phyloP scores from a whole-genome alignment of 805 yeast genomes.

The Jamesozyma hellenica region DNA sequence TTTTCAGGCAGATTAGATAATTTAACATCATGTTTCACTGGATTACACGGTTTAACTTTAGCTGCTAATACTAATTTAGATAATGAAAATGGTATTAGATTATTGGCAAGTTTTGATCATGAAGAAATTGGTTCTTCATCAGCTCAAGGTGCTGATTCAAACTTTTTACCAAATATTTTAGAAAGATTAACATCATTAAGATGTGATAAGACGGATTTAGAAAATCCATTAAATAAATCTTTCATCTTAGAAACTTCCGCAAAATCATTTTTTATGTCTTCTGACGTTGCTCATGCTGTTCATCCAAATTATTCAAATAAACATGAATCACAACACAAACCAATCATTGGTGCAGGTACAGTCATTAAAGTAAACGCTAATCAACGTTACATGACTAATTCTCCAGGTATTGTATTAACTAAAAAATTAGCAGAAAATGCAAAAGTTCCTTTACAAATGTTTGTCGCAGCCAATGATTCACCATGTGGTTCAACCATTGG shows the following conservation, averaged over 20 bases:
- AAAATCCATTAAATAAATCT: conserved; percentile 25
- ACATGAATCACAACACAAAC: conserved; percentile 72
- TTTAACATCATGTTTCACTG: conserved; percentile 76
- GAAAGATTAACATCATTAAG: conserved; percentile 50
- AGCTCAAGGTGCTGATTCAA: conserved; percentile 95
- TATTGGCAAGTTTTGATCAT: conserved; percentile 84
- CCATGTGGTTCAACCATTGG: conserved; percentile 97
- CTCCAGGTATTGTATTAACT: conserved; percentile 74
- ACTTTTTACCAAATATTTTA: conserved; percentile 71
- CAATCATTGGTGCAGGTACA: conserved; percentile 79
- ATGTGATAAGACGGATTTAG: conserved; percentile 30
- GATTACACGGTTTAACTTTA: conserved; percentile 59
- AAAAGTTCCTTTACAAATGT: conserved; percentile 75
- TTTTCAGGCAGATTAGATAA: conserved; percentile 90
- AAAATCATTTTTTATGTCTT: conserved; percentile 78
- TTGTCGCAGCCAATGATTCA: conserved; percentile 87
- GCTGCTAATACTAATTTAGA: conserved; percentile 36
- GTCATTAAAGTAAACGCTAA: conserved; percentile 90
- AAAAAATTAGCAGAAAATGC: conserved; percentile 59
- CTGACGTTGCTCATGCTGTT: conserved; percentile 95
- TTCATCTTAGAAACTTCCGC: conserved; percentile 48
- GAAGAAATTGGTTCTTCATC: conserved; percentile 92
- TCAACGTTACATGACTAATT: conserved; percentile 90
- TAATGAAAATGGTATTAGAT: conserved; percentile 48
- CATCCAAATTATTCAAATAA: conserved; percentile 80